Evolutionary conservation across 1,284 basidiomycete genomes (phyloP).

Genomic region (Abortiporus biennis): DNA sequence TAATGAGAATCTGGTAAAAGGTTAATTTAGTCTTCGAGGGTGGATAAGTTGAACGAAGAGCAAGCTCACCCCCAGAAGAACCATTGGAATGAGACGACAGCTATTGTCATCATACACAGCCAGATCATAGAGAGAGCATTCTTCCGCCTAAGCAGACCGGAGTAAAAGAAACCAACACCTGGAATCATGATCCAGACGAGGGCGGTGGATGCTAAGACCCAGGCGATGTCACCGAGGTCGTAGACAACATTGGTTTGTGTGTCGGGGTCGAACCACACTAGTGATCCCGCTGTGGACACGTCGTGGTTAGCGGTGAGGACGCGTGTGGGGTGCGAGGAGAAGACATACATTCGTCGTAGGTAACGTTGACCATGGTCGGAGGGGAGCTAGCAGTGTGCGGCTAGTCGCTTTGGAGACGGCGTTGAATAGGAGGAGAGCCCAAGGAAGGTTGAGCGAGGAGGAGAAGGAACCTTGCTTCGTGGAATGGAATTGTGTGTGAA

Average conservation of each 20-base stretch:
- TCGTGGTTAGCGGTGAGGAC: background rate
- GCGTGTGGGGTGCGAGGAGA: background rate
- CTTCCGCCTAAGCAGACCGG: constrained; percentile 78
- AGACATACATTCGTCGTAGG: constrained; percentile 42
- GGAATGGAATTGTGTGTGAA: too few relatives aligned
- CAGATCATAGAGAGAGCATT: constrained; percentile 94
- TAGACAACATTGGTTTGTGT: constrained; percentile 40
- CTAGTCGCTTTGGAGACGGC: constrained; percentile 2
- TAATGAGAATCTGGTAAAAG: constrained; percentile 30
- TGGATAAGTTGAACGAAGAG: background rate
- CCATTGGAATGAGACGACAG: constrained; percentile 46
- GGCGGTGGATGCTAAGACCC: constrained; percentile 65
- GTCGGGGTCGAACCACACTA: constrained; percentile 32
- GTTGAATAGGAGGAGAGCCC: constrained; percentile 1
- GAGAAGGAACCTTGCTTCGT: too few relatives aligned
- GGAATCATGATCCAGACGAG: constrained; percentile 93
- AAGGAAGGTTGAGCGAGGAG: constrained; percentile 12
- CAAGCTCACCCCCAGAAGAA: constrained; percentile 40
- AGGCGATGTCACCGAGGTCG: constrained; percentile 78
- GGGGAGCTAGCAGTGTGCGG: constrained; percentile 1
- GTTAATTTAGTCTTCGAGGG: too few relatives aligned
- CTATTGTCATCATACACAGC: constrained; percentile 71
- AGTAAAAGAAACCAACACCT: constrained; percentile 88
- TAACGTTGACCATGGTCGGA: constrained; percentile 42
- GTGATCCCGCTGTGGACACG: constrained; percentile 19